Evolutionary conservation across 768 basidiomycete species (phyloP), one percentile per base, ranked within the genome.

Genomic region (Pluteus cervinus): DNA sequence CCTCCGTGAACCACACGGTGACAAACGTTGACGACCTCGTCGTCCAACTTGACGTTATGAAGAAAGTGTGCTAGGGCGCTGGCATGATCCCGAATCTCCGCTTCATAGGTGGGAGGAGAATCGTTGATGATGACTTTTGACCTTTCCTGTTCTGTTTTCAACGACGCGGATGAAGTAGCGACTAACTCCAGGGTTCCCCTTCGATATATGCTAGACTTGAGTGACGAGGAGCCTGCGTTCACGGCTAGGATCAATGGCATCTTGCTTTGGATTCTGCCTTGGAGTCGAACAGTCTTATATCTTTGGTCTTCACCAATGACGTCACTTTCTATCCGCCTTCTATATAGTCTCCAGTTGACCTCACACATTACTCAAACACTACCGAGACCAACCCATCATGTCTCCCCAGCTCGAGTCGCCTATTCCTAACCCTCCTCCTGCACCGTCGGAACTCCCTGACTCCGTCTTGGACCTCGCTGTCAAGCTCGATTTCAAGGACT

Each of bases 1-100:
- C 90, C 91, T 3, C 92, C 92, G 47, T 94, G 92, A 1, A 96
- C 92, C 29, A 92, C 81, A 24, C 80, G 74, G 52, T 86, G 84
- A 46, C 81, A 81, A n/a, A 84, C 63, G 41, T 49, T 47, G 39
- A 75, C 65, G 29, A 79, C 63, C 29, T 60, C 58, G 1, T 60
- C 57, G 15, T 69, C 64, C 5, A 51, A 34, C 39, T 66, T 50
- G 22, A 83, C 59, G 40, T 58, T 57, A 15, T 67, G 51, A 14
- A 86, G 59, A 53, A 86, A 82, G 48, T 76, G 66, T 10, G 59
- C 50, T 50, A 86, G 84, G 0, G 80, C 85, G 10, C 73, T 66
- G 1, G 69, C 62, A 46, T 86, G 84, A 55, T 81, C 71, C 18
- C 55, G 68, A 2, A 56, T 50, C 14, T 63, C 51, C 4, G 58